Evolutionary conservation across 2,329 filamentous ascomycete genomes (phyloP), one percentile per base, ranked within the genome.

Genomic region (Talaromyces pinophilus): DNA sequence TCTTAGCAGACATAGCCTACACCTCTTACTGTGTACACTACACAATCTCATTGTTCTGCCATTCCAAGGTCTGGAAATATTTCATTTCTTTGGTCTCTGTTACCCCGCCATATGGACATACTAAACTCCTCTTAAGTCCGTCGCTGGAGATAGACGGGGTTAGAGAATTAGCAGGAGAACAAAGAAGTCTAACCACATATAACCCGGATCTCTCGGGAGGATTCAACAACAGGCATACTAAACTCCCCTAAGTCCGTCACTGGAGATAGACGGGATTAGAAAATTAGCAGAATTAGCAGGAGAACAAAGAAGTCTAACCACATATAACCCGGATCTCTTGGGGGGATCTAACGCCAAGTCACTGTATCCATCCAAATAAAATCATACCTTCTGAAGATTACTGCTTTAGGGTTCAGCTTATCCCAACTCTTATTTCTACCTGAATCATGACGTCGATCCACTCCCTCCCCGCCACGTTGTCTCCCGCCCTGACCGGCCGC

Each of bases 401-500:
- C 3, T 44, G 42, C 22, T 52, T 30, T 30, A 28, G 10, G 17
- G 13, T 54, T 30, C 15, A 54, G 22, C 35, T 13, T 59, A 8
- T 17, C n/a, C n/a, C 30, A 1, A 13, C n/a, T 42, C 38, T n/a
- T 28, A 59, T 44, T 42, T 15, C 30, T 33, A 22, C 8, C 30
- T 11, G 15, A 3, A 22, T 8, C 22, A 59, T 59, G 57, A 17
- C 57, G 6, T 25, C 57, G 19, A 50, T 48, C n/a, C 44, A 44
- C 3, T 22, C 46, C 33, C 44, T 62, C 13, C 60, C 60, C 11
- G 17, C 44, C 46, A n/a, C 19, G 19, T n/a, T 62, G 7, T 40
- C 57, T 42, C 60, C 60, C 60, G 44, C 65, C 17, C 71, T 74
- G 64, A 71, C 54, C 22, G 33, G 59, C 17, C 71, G 70, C 30